Evolutionary conservation across 495 filamentous ascomycete species (phyloP), one percentile per base, ranked within the genome.

Genomic region (Cercophora samala): DNA sequence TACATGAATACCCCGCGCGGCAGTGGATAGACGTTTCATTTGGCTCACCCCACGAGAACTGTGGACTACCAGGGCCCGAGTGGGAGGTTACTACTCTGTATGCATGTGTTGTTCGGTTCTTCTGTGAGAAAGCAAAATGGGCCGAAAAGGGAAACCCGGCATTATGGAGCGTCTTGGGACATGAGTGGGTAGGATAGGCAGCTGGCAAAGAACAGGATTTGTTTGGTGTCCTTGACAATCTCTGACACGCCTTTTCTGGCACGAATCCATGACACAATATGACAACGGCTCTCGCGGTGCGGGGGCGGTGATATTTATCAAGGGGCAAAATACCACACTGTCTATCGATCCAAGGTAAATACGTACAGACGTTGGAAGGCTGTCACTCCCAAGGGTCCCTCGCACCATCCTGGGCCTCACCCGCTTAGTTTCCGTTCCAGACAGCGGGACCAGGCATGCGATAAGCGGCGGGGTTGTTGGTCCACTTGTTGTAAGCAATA

Each of bases 401-500:
- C n/a, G n/a, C n/a, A n/a, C n/a, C 37, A 17, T 17, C 37, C 13
- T 17, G 15, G 5, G 15, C 8, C 13, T 18, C n/a, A 56, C 13
- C 6, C n/a, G n/a, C 26, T 68, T 61, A 73, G 66, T 73, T 73
- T 1, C 73, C 71, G 21, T 71, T 60, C 73, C 71, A 75, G 5
- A 78, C 71, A 3, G 70, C 69, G 22, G 78, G 78, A 0, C 78
- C 78, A 9, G 78, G 78, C 73, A 80, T 80, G 13, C 71, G 67
- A 62, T 78, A 80, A 13, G 67, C 32, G 17, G 71, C 72, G 3
- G 71, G 69, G 64, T 60, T 65, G 65, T 65, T 68, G 26, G 73
- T 72, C 78, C 77, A 80, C 66, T 75, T 76, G 75, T 77, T 72
- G 70, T 84, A 80, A 11, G 70, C 73, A 59, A 84, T 78, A 11